Base-by-base conservation (phyloP, 306 rosid genomes). In the Begonia fuchsioides region DNA sequence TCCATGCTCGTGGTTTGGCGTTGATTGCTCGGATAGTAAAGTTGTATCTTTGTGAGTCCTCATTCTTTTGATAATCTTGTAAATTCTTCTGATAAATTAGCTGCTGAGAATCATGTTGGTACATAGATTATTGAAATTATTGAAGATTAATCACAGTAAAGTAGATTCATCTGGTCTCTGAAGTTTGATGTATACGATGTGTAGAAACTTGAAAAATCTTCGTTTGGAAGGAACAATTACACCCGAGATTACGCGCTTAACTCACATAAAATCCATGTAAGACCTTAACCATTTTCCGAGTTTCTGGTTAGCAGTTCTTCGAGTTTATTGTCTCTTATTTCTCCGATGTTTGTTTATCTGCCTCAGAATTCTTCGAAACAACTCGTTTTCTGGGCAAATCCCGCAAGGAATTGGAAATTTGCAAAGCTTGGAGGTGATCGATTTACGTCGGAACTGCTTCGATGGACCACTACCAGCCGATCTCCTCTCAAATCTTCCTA, bases 401-500 rank as follows among this genome's bases (percentile, higher is more conserved):
- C 97, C 95, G 7, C 67, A 62, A 52, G 84, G 60, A 61, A 67
- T 90, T 14, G 69, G 56, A 4, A 56, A 69, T 58, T 61, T 90
- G 75, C 66, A 78, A 47, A 94, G 77, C 54, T 74, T 84, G 64
- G 97, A 84, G 78, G 75, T 74, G 69, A 73, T 90, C 45, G 97
- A 90, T 76, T 76, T 90, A 69, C 92, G n/a, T n/a, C 79, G 54
- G 72, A 85, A 90, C 66, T 69, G 79, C 64, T 81, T 84, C 67
- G 69, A 62, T 7, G 94, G 85, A 55, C 66, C 77, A 17, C 49
- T 77, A 39, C 92, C 92, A 1, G 50, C 50, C 48, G 88, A 85
- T 55, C 75, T 85, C 66, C 92, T 80, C 69, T 74, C 63, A 53
- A 79, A 81, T 63, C 70, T 73, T 39, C 74, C 94, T 19, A 63